Percentiles rank a stretch among this genome's conserved stretches.
These are phyloP conservation scores for Neurospora sp. DNA, from an alignment of 495 filamentous ascomycete genomes.

Conservation along the genomic window DNA sequence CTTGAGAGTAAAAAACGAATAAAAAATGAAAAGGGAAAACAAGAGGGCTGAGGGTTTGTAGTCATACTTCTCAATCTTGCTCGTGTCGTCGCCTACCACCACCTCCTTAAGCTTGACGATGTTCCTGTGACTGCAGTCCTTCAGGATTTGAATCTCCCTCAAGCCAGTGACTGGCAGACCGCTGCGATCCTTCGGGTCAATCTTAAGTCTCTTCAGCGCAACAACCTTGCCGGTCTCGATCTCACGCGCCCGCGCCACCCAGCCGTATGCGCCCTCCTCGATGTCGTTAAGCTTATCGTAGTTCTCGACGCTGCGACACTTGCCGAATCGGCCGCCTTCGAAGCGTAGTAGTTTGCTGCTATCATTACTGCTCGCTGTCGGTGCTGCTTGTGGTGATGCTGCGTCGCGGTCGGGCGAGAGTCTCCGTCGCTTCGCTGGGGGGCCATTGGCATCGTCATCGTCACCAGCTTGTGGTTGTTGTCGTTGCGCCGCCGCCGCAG, in stretches of 20 bases:
- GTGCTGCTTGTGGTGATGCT: constrained; percentile 1
- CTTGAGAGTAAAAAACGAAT: too few species aligned
- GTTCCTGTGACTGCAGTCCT: constrained; percentile 54
- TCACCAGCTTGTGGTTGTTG: constrained; percentile 12
- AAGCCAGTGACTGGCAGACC: constrained; percentile 90
- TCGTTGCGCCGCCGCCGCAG: constrained; percentile 14
- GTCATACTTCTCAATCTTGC: constrained; percentile 60
- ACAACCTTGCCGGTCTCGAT: constrained; percentile 74
- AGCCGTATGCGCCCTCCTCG: constrained; percentile 93
- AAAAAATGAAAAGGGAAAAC: too few species aligned
- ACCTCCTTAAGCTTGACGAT: constrained; percentile 76
- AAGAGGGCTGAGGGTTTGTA: too few species aligned
- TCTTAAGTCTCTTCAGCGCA: constrained; percentile 89
- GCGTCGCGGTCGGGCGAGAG: constrained; percentile 31
- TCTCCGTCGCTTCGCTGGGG: constrained; percentile 48
- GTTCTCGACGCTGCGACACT: constrained; percentile 73
- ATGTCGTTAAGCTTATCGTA: constrained; percentile 93
- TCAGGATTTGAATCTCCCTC: constrained; percentile 64
- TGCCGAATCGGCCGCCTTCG: constrained; percentile 53
- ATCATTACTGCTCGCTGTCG: constrained; percentile 11
- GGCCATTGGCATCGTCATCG: constrained; percentile 23
- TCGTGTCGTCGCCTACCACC: constrained; percentile 62
- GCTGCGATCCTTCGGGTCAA: constrained; percentile 65
- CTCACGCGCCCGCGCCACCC: constrained; percentile 80
- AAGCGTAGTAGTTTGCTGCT: constrained; percentile 56